A percentile compares a stretch with the other conserved stretches of the same genome.
phyloP scores from a whole-genome alignment of 176 grass and related monocot genomes.

The Alloteropsis semialata region DNA sequence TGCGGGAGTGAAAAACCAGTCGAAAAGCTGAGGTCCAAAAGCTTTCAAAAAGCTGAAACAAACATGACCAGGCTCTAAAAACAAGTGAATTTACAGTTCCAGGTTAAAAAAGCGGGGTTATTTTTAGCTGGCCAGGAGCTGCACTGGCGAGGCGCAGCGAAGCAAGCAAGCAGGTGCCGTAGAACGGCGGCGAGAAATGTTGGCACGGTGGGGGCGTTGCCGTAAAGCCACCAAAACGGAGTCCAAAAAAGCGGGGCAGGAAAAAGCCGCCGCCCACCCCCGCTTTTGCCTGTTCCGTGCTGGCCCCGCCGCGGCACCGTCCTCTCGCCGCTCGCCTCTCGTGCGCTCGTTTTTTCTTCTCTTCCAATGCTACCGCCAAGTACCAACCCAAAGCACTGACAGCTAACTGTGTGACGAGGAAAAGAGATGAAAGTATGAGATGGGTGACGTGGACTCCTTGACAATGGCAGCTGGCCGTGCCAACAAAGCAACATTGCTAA shows the following conservation, averaged over 20 bases:
- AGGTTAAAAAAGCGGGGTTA: no score
- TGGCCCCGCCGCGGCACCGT: slow-evolving; percentile 6
- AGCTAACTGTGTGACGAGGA: background rate
- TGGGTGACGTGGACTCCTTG: slow-evolving; percentile 6
- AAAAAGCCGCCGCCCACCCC: slow-evolving; percentile 16
- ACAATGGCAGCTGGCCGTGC: background rate
- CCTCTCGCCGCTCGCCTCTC: background rate
- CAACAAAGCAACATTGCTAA: background rate
- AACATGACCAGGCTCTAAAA: no score
- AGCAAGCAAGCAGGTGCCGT: no score
- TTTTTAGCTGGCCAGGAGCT: no score
- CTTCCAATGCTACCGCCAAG: background rate
- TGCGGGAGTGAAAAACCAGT: no score
- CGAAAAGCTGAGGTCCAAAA: no score
- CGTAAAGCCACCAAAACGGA: slow-evolving; percentile 44
- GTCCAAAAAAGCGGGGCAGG: background rate
- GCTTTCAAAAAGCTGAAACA: no score
- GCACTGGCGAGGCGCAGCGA: no score
- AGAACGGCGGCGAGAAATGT: background rate
- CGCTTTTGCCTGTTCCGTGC: background rate
- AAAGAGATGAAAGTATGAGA: background rate
- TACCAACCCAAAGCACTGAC: slow-evolving; percentile 6
- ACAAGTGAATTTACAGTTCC: no score
- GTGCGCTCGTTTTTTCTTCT: slow-evolving; percentile 2
- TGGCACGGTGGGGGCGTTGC: slow-evolving; percentile 32